A percentile compares a stretch with the other conserved stretches of the same genome.
These are phyloP conservation scores for Phlebiopsis gigantea DNA, from an alignment of 768 basidiomycete species.

Conservation along the genomic window DNA sequence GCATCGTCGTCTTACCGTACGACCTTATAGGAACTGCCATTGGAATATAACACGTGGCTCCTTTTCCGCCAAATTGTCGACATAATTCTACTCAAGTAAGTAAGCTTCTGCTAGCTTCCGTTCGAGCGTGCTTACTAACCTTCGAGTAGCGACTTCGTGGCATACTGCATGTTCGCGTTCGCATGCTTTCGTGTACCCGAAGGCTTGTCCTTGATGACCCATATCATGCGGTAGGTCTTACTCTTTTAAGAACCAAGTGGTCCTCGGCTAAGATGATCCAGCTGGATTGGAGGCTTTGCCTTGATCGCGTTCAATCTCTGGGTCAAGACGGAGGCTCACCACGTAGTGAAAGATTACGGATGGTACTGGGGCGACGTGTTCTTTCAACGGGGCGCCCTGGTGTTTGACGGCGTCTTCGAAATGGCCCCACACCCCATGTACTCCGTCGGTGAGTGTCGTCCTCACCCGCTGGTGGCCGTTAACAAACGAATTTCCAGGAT, in stretches of 20 bases:
- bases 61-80: conserved; percentile 95
- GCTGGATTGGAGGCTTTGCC: conserved; percentile 83
- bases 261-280: conserved; percentile 22
- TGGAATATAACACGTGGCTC: conserved; percentile 96
- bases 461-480: neutral
- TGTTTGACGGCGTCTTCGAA: conserved; percentile 98
- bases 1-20: neutral
- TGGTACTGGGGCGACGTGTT: conserved; percentile 98
- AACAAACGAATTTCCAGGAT: conserved; percentile 41
- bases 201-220: conserved; percentile 65
- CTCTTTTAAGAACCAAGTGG: neutral
- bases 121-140: neutral
- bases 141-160: conserved; percentile 74
- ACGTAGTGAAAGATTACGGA: conserved; percentile 96
- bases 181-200: conserved; percentile 86
- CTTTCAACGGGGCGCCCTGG: conserved; percentile 87
- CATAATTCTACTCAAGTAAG: conserved; percentile 91
- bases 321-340: conserved; percentile 97
- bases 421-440: conserved; percentile 95
- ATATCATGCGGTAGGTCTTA: conserved; percentile 62
- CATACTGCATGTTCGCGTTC: conserved; percentile 94
- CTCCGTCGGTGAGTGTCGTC: conserved; percentile 71
- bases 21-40: conserved; percentile 64
- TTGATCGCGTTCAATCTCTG: conserved; percentile 94
- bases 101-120: too few species aligned